Evolutionary conservation across 371 early-diverging fungal genomes (phyloP), one percentile per base, ranked within the genome.

Genomic region (Dentiscutata heterogama): DNA sequence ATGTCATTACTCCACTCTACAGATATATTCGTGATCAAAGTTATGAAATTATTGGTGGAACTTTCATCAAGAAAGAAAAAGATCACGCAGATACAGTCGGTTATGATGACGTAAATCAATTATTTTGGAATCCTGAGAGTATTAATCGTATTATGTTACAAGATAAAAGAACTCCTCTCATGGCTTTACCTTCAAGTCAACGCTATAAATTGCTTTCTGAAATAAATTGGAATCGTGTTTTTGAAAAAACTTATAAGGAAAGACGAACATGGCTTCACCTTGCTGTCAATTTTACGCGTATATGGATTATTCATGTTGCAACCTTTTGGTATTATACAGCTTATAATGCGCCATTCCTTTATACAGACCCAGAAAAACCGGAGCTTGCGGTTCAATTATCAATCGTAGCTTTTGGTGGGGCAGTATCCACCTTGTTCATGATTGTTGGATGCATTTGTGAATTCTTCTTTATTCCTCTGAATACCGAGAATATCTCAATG

Each of bases 31-130:
- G 94, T 18, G 93, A 94, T 73, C 94, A 96, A 85, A 88, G 89
- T 42, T 96, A 96, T 83, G 92, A 94, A 80, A 82, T 91, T 18
- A 86, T 90, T 74, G 91, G 91, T 56, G 94, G 94, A 67, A 92
- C 90, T 70, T 92, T 91, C 81, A 89, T 94, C 56, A 95, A 93
- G 85, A 90, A 93, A 64, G 96, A 96, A 86, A 90, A 90, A 65
- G 97, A 96, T 79, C 97, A 97, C 85, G 89, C 92, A 39, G 85
- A 89, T 27, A 92, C 92, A 7, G 90, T 97, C 61, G 96, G 96
- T 22, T 96, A 97, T 85, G 97, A 96, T 84, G 97, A 97, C 82
- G 92, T 95, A 74, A 97, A 97, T 83, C 95, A 97, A 83, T 88
- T 93, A 50, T 97, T 97, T 86, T 96, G 96, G 96, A 87, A 91